Base-by-base conservation (phyloP, 2,329 filamentous ascomycete genomes). In the Aspergillus thermomutatus region DNA sequence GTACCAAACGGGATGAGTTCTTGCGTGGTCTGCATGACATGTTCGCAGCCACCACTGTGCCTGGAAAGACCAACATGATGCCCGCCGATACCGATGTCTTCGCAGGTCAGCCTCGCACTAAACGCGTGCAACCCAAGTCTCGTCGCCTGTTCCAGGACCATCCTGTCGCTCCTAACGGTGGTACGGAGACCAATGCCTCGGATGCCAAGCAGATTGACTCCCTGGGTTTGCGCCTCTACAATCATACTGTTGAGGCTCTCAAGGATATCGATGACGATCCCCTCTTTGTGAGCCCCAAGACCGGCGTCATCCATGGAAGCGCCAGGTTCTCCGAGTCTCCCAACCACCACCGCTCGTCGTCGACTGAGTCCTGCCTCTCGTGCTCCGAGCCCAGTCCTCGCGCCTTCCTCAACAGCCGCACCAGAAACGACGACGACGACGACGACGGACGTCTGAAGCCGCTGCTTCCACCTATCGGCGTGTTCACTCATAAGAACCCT, bases 141-240 rank as follows among this genome's bases (percentile, higher is more conserved):
- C 66, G 66, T 40, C 64, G 64, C 28, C 49, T 68, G 34, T 67
- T 65, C 49, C 60, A 66, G 31, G 53, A 56, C 6, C 61, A 62
- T 11, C 43, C 49, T 5, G 45, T 40, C 9, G 40, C 48, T n/a
- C 50, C 50, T 4, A 53, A 56, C 4, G 37, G 10, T 2, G 43
- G 21, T 26, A 17, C 23, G 23, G 43, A 25, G 43, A 46, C 43
- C 11, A 46, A 8, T 7, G 14, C n/a, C 8, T 21, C 19, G n/a
- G 40, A 43, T 43, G n/a, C 21, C 40, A 6, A 21, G 5, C 19
- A 46, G 21, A 14, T 25, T 46, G 10, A n/a, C 21, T 21, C 14
- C 19, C 43, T 11, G 19, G 14, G 43, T 23, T 6, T 23, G 11
- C 11, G 21, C 4, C 11, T 46, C 43, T 46, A 46, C 23, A 46